Percentiles rank a stretch among this genome's conserved stretches.
Conservation (phyloP, 1,139 yeast genomes). For the Candida sojae region DNA sequence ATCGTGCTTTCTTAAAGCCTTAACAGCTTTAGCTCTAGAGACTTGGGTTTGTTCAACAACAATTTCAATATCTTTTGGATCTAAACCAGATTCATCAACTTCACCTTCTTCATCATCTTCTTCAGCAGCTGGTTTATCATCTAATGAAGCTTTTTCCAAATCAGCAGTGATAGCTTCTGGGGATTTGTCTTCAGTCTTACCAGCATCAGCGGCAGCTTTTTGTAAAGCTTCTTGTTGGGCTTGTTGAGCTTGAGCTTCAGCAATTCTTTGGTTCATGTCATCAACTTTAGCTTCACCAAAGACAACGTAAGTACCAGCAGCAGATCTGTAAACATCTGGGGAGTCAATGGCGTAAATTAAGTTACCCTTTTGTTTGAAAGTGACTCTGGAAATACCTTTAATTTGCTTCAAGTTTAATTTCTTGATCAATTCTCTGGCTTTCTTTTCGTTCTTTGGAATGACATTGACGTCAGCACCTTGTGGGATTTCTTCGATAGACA, state of each 20-base stretch:
- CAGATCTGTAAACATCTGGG: slow-evolving; percentile 94
- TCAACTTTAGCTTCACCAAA: slow-evolving; percentile 98
- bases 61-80: slow-evolving; percentile 75
- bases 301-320: slow-evolving; percentile 93
- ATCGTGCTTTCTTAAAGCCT: slow-evolving; percentile 84
- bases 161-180: slow-evolving; percentile 91
- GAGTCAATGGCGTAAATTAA: slow-evolving; percentile 87
- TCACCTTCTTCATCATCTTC: slow-evolving; percentile 63
- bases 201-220: slow-evolving; percentile 48
- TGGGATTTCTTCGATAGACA: slow-evolving; percentile 70
- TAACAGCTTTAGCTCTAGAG: slow-evolving; percentile 85
- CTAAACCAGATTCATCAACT: slow-evolving; percentile 79
- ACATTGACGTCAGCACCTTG: slow-evolving; percentile 87
- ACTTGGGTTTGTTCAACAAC: slow-evolving; percentile 89
- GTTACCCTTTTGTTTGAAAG: slow-evolving; percentile 94
- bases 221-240: slow-evolving; percentile 65
- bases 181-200: slow-evolving; percentile 45
- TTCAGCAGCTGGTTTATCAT: slow-evolving; percentile 36
- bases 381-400: slow-evolving; percentile 92
- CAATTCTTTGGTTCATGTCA: slow-evolving; percentile 80
- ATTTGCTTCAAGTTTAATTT: slow-evolving; percentile 90
- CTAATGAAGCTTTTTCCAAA: slow-evolving; percentile 75
- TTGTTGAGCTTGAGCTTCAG: slow-evolving; percentile 55
- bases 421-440: slow-evolving; percentile 89
- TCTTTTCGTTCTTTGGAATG: slow-evolving; percentile 89